Evolutionary conservation across 495 filamentous ascomycete species (phyloP), one percentile per base, ranked within the genome.

Genomic region (Penicillium fimorum): DNA sequence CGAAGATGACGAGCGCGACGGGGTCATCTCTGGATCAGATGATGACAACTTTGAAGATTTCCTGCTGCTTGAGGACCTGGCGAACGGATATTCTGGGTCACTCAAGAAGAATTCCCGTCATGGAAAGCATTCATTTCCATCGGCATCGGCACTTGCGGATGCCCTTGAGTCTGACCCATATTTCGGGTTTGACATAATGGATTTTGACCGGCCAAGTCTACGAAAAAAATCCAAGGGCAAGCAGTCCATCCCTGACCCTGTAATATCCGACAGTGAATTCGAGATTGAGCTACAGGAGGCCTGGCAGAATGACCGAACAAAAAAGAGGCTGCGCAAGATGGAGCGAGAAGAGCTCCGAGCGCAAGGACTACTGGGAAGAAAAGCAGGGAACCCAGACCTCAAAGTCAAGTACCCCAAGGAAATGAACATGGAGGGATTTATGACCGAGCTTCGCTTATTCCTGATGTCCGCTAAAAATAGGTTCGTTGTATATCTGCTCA

Each of bases 121-220:
- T 15, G 50, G 58, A 13, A 67, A 67, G n/a, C 53, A 56, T n/a
- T 56, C 55, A 4, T 87, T 84, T 55, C 80, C 85, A 27, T 83
- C 80, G 40, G 87, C 85, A 13, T 78, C 75, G 15, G 70, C 78
- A 12, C 81, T 92, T 55, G 87, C 87, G 0, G 86, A 92, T 63
- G 83, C 84, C 1, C 69, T 84, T 12, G 79, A 84, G 32, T 59
- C 60, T 15, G 78, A 85, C 56, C 79, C 78, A 3, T 92, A 93
- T 62, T 84, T 86, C 59, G 87, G 82, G 25, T 84, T 96, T 57
- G 91, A 96, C 64, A 76, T 94, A 29, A 90, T 91, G 84, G 91
- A 94, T 59, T 89, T 87, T 68, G 79, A 87, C 22, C 80, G 85
- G n/a, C 85, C 77, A 6, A 85, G 80, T 50, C 54, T 84, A 20